Percentiles rank a stretch among this genome's conserved stretches.
These are phyloP conservation scores for Myochromella boudieri DNA, from an alignment of 768 basidiomycete species.

Conservation along the genomic window DNA sequence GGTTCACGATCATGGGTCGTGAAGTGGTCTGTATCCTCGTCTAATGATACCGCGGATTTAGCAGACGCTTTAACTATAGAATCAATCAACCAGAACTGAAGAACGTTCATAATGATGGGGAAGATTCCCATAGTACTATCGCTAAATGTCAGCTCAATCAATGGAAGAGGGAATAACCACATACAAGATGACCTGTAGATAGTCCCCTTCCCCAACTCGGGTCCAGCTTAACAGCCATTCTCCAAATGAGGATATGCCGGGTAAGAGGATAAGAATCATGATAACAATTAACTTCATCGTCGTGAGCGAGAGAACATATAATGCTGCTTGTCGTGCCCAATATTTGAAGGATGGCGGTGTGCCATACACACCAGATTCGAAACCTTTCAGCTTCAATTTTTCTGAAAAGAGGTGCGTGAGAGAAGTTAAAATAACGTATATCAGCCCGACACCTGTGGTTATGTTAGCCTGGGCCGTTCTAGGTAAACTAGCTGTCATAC, in stretches of 20 bases:
- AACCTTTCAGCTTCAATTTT: conserved; percentile 67
- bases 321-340: conserved; percentile 76
- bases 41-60: conserved; percentile 34
- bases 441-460: conserved; percentile 70
- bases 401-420: conserved; percentile 66
- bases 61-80: conserved; percentile 82
- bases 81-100: conserved; percentile 96
- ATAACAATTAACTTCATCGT: conserved; percentile 94
- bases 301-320: conserved; percentile 80
- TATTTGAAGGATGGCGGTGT: conserved; percentile 70
- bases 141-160: conserved; percentile 6
- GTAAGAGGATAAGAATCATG: conserved; percentile 66
- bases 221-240: conserved; percentile 87
- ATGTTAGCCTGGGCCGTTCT: neutral
- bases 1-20: conserved; percentile 56
- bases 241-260: conserved; percentile 71
- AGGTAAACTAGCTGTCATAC: conserved; percentile 39
- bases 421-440: conserved; percentile 71
- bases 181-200: conserved; percentile 78
- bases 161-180: conserved; percentile 26
- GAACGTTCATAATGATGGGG: conserved; percentile 83
- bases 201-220: conserved; percentile 57
- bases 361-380: conserved; percentile 88
- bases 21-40: conserved; percentile 34
- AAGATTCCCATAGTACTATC: conserved; percentile 86